Evolutionary conservation across 192 early-diverging fungal genomes (phyloP), one percentile per base, ranked within the genome.

Genomic region (Coemansia sp.): DNA sequence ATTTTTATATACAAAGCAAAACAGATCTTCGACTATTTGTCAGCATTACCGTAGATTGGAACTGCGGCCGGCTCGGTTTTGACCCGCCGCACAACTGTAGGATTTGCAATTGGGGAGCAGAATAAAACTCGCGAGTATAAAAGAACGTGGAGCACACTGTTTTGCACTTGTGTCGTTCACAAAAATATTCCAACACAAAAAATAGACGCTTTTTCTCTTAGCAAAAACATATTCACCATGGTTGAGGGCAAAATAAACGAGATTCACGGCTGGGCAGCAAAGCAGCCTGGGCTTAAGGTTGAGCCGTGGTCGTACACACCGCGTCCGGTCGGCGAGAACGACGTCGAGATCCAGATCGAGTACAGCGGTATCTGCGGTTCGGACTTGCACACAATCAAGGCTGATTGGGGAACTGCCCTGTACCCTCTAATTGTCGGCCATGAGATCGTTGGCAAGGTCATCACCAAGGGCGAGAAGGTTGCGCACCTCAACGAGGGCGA

Each of bases 321-420:
- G 6, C 84, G 84, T 17, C 83, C 84, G 5, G 59, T 87, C 2
- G 86, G 83, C 9, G 68, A 71, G 10, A 63, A 85, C 64, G 86
- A 87, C 64, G 79, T 92, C 42, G 86, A 88, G 61, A 88, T 93
- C 56, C 74, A 88, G 67, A 87, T 92, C 69, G 67, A 81, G n/a
- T 84, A 87, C 68, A 88, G 85, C 62, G 89, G 90, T 42, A 86
- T 92, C 56, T 93, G 92, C 58, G 87, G 86, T 44, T 85, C 88
- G 2, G 92, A 94, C 71, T 64, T 92, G 50, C 91, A 94, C 77
- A 86, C 80, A 48, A 46, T 84, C 44, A 84, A 82, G 60, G 73
- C 79, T 12, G 91, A 83, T 56, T 86, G 86, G 85, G 70, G 81
- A 1, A 46, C 61, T 11, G 71, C 82, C 9, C 36, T 17, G 5